Percentiles rank a stretch among this genome's conserved stretches.
phyloP scores from a whole-genome alignment of 768 basidiomycete species.

The Polyporus arcularius region DNA sequence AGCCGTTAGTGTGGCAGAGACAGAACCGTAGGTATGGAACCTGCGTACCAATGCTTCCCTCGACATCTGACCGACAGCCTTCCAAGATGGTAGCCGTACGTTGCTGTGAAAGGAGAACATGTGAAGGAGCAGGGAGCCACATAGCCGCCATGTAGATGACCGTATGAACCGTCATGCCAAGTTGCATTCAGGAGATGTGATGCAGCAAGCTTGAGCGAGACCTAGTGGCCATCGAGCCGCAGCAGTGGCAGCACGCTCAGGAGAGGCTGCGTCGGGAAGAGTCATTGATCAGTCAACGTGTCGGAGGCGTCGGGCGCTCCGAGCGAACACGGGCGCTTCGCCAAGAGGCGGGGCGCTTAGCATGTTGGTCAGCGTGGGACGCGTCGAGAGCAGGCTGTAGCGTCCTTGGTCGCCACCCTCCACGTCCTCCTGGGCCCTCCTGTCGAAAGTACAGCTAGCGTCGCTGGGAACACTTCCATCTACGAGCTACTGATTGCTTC shows the following conservation, averaged over 20 bases:
- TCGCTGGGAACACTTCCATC: too few species aligned
- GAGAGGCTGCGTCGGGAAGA: not conserved
- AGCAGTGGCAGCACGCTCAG: not conserved
- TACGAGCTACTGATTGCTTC: not conserved
- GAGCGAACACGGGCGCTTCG: not conserved
- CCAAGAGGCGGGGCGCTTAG: not conserved
- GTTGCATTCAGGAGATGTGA: too few species aligned
- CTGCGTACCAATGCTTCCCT: too few species aligned
- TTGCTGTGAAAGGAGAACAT: too few species aligned
- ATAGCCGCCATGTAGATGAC: too few species aligned
- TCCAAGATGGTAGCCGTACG: too few species aligned
- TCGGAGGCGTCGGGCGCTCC: not conserved
- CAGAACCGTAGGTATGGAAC: too few species aligned
- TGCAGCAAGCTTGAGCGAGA: too few species aligned
- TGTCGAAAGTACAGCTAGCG: not conserved
- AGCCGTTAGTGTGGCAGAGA: not conserved
- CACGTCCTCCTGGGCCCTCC: not conserved
- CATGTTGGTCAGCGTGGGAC: slow-evolving; percentile 16
- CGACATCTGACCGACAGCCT: too few species aligned
- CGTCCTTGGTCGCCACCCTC: slow-evolving; percentile 11
- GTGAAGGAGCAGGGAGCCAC: too few species aligned
- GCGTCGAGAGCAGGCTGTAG: not conserved
- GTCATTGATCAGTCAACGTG: not conserved
- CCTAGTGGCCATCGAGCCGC: too few species aligned
- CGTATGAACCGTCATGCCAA: too few species aligned